phyloP scores from a whole-genome alignment of 805 yeast genomes.

The Wickerhamomyces alni region DNA sequence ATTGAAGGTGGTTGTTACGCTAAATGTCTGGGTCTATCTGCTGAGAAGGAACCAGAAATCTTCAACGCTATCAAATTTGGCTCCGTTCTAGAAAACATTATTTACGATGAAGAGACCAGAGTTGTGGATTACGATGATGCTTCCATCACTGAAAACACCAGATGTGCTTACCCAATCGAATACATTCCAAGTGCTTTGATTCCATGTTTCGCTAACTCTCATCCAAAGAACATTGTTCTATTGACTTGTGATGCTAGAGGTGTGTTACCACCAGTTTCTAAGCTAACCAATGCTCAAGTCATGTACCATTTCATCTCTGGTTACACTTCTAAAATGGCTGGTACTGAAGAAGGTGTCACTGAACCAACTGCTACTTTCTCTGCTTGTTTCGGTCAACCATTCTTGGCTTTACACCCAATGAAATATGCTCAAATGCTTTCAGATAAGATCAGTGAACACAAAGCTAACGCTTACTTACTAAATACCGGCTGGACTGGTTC shows the following conservation, averaged over 20 bases:
- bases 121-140: conserved; percentile 81
- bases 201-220: conserved; percentile 85
- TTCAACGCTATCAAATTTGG: conserved; percentile 93
- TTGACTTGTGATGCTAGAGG: conserved; percentile 98
- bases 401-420: conserved; percentile 97
- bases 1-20: conserved; percentile 99
- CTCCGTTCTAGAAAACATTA: conserved; percentile 89
- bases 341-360: conserved; percentile 97
- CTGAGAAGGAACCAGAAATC: conserved; percentile 96
- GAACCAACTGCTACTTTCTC: conserved; percentile 98
- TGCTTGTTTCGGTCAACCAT: conserved; percentile 99
- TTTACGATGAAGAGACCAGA: conserved; percentile 72
- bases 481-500: conserved; percentile 99
- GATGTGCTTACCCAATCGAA: conserved; percentile 98
- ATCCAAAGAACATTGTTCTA: conserved; percentile 87
- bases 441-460: conserved; percentile 83
- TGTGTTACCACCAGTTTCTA: conserved; percentile 95
- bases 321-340: conserved; percentile 99
- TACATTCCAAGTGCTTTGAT: conserved; percentile 93
- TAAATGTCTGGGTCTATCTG: conserved; percentile 84
- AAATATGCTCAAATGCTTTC: conserved; percentile 94
- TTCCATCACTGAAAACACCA: conserved; percentile 89
- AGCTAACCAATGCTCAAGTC: conserved; percentile 89
- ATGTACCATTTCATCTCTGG: conserved; percentile 99
- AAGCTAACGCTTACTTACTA: conserved; percentile 91